Evolutionary conservation across 768 basidiomycete genomes (phyloP).

Genomic region (Rhodotorula toruloides): DNA sequence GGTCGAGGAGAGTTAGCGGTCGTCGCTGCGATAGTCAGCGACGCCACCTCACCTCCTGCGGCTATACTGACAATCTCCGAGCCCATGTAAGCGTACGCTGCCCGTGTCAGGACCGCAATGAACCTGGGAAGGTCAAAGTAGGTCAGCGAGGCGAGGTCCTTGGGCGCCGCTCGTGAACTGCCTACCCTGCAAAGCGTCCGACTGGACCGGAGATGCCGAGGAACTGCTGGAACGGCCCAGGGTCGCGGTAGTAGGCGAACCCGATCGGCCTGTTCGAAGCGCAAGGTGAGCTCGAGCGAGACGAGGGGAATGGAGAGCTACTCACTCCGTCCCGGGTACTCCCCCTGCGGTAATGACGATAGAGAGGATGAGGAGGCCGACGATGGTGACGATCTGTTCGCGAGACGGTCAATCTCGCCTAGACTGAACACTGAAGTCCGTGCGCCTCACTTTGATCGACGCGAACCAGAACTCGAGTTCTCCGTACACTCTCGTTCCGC

Average conservation of each 20-base stretch:
- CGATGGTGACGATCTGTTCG: conserved; percentile 26
- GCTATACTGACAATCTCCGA: conserved; percentile 50
- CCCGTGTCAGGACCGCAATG: conserved; percentile 57
- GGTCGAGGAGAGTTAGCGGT: not conserved
- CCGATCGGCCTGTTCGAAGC: conserved; percentile 40
- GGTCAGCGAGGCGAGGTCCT: not conserved
- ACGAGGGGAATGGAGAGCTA: not conserved
- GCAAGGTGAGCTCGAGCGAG: not conserved
- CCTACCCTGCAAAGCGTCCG: conserved; percentile 61
- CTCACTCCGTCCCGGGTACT: not conserved
- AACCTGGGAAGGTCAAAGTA: conserved; percentile 48
- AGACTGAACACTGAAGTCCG: not conserved
- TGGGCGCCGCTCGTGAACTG: not conserved
- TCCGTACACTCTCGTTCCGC: conserved; percentile 23
- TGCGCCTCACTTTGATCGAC: too few relatives aligned
- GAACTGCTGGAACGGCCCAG: conserved; percentile 76
- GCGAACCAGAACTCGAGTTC: conserved; percentile 52
- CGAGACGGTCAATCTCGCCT: too few relatives aligned
- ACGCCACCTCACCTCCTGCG: conserved; percentile 43
- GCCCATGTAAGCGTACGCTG: conserved; percentile 56
- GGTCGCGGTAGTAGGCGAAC: conserved; percentile 54
- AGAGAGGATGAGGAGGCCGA: conserved; percentile 33
- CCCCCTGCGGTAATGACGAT: conserved; percentile 38
- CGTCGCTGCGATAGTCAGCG: not conserved
- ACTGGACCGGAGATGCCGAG: conserved; percentile 54